These are phyloP conservation scores for Mycena haematopus DNA, from an alignment of 768 basidiomycete species.

Conservation along the genomic window DNA sequence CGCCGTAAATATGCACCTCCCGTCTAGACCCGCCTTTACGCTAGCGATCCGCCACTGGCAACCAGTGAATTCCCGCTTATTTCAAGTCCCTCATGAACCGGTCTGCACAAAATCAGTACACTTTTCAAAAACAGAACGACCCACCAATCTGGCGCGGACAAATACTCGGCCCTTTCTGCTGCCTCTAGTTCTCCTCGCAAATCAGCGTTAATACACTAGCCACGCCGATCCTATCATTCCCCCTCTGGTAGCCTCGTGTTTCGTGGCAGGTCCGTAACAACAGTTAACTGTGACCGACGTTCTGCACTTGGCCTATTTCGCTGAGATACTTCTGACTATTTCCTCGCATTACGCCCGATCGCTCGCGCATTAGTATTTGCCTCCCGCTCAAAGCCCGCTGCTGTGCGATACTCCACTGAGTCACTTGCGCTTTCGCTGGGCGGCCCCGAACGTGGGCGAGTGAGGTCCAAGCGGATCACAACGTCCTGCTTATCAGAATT, in stretches of 20 bases:
- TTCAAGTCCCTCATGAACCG: not conserved
- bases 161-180: conserved; percentile 1
- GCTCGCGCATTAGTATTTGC: conserved; percentile 4
- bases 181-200: conserved; percentile 2
- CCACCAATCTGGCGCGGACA: conserved; percentile 24
- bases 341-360: conserved; percentile 18
- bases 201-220: conserved; percentile 18
- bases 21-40: conserved; percentile 8
- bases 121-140: conserved; percentile 17
- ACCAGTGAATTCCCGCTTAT: not conserved
- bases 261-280: conserved; percentile 18
- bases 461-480: conserved; percentile 19
- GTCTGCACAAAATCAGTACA: not conserved
- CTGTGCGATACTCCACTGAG: conserved; percentile 16
- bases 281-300: not conserved
- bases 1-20: conserved; percentile 2
- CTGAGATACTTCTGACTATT: conserved; percentile 11
- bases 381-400: conserved; percentile 25
- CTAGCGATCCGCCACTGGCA: not conserved
- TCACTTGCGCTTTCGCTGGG: conserved; percentile 24
- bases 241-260: conserved; percentile 25
- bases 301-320: conserved; percentile 6
- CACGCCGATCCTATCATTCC: conserved; percentile 25
- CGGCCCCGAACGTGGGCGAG: conserved; percentile 24
- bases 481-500: conserved; percentile 17